Base-by-base conservation (phyloP, 2,329 filamentous ascomycete genomes). In the Curvularia spicifera region DNA sequence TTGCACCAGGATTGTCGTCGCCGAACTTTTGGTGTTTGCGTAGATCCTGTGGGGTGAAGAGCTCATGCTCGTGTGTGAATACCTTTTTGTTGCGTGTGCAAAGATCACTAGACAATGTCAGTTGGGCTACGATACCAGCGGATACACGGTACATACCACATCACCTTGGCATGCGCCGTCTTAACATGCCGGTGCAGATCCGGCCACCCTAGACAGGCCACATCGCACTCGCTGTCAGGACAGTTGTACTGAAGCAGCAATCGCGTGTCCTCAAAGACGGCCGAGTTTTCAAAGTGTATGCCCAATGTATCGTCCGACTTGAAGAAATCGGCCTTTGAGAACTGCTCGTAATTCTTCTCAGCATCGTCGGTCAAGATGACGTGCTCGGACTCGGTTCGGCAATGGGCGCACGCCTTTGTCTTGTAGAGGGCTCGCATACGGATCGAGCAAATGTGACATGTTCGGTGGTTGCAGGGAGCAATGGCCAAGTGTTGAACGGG, bases 41-140 rank as follows among this genome's bases (percentile, higher is more conserved):
- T 49, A 98, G 82, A 67, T 94, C 91, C 63, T 88, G 85, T 61
- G 87, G 85, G 0, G 91, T 89, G 76, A 97, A 98, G 1, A 99
- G 84, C 63, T 96, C 91, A 74, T 99, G 95, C 78, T 99, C 95
- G 78, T 99, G 95, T 1, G 95, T 97, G 70, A 99, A 99, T 33
- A 97, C 93, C 73, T 97, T 97, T 79, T 99, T 99, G 81, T 97
- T 93, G 59, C 93, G 84, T 6, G 93, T 91, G 78, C 93, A 97
- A 10, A 97, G 83, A 76, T 97, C 92, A 77, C 91, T 84, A 60
- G 29, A 18, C 6, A 1, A 45, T 29, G 37, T 72, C 31, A 69
- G 58, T 44, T 42, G 31, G 13, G 10, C 7, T 12, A 7, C 4
- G 15, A n/a, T 37, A 37, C 15, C 15, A 5, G 8, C 5, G 26